Evolutionary conservation across 73 alveolate species (phyloP).

Genomic region (Paramecium octaurelia): DNA sequence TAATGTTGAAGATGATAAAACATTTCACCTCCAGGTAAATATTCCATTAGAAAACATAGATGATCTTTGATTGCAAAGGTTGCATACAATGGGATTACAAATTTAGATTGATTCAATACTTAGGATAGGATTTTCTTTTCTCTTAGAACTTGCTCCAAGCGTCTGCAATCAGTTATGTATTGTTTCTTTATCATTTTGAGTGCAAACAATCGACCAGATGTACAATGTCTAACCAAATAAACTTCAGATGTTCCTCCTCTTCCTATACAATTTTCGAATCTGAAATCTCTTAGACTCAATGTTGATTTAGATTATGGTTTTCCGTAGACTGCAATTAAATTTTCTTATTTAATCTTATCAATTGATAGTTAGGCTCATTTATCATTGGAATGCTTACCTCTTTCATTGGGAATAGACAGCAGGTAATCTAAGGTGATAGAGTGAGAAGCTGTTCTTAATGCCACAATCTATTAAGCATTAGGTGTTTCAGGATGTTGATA

Average conservation of each 20-base stretch:
- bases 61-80: conserved; percentile 46
- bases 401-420: background rate
- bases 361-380: background rate
- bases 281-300: conserved; percentile 42
- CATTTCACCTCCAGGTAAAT: conserved; percentile 86
- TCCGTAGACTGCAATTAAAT: background rate
- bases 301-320: background rate
- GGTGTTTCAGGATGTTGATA: conserved; percentile 20
- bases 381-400: background rate
- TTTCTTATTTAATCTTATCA: conserved; percentile 8
- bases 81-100: conserved; percentile 52
- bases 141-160: conserved; percentile 50
- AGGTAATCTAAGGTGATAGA: conserved; percentile 28
- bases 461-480: background rate
- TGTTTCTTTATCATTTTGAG: conserved; percentile 57
- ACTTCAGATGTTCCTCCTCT: conserved; percentile 65
- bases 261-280: conserved; percentile 52
- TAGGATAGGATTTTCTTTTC: conserved; percentile 51
- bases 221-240: conserved; percentile 52
- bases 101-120: conserved; percentile 22
- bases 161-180: conserved; percentile 55
- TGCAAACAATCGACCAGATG: conserved; percentile 49
- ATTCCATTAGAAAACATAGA: conserved; percentile 71
- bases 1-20: conserved; percentile 59
- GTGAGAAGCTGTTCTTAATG: background rate